Conservation (phyloP, 1,139 yeast species). For the Lodderomyces metapsilosis region DNA sequence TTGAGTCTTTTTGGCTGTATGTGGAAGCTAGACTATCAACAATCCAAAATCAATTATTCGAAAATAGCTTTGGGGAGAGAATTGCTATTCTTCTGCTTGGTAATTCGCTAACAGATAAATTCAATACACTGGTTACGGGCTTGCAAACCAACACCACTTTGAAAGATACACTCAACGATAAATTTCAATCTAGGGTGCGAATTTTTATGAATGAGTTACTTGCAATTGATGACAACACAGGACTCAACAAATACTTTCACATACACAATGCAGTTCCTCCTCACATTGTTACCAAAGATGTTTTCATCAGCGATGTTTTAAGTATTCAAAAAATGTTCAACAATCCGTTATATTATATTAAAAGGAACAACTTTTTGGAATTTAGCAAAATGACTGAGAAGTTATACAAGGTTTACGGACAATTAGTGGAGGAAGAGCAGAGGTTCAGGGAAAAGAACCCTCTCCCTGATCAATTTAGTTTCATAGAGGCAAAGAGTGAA, state of each 20-base stretch:
- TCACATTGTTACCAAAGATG: constrained; percentile 16
- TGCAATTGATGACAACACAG: constrained; percentile 45
- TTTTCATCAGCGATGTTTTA: constrained; percentile 34
- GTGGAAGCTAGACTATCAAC: constrained; percentile 31
- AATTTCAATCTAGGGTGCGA: constrained; percentile 37
- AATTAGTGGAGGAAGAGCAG: constrained; percentile 32
- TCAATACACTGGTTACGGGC: constrained; percentile 16
- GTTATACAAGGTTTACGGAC: constrained; percentile 25
- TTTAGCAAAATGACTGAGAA: constrained; percentile 24
- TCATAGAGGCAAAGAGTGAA: constrained; percentile 17
- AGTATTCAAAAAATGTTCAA: constrained; percentile 31
- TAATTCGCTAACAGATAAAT: constrained; percentile 38
- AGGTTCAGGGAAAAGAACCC: constrained; percentile 15
- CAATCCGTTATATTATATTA: constrained; percentile 36
- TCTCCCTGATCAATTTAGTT: constrained; percentile 19
- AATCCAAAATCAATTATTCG: constrained; percentile 26
- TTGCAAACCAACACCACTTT: constrained; percentile 28
- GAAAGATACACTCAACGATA: constrained; percentile 42
- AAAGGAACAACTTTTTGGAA: constrained; percentile 21
- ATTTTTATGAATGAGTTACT: constrained; percentile 33
- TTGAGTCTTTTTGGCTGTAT: constrained; percentile 36
- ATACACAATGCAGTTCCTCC: constrained; percentile 26
- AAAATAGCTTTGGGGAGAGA: constrained; percentile 31
- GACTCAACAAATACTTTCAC: constrained; percentile 42
- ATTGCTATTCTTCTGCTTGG: constrained; percentile 40